Percentiles rank a stretch among this genome's conserved stretches.
Conservation (phyloP, 2,329 filamentous ascomycete species). For the Paracoccidioides lutzii region DNA sequence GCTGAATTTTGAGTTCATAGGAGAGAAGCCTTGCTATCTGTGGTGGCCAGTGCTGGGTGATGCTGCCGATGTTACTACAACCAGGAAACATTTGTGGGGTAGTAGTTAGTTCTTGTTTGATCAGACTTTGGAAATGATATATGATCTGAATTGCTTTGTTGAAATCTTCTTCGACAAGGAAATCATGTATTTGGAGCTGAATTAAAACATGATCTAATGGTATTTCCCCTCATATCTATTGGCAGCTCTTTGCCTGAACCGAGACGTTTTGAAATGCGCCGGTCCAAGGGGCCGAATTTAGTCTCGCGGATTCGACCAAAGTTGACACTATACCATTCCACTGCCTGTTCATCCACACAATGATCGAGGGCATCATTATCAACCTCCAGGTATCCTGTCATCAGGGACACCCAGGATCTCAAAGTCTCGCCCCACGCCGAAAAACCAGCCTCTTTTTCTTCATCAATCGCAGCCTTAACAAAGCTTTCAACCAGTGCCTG, state of each 20-base stretch:
- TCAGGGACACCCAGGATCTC: conserved; percentile 16
- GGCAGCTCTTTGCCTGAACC: conserved; percentile 17
- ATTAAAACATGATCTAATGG: conserved; percentile 7
- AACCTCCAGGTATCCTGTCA: conserved; percentile 17
- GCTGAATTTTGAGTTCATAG: background rate
- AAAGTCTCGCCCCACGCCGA: conserved; percentile 15
- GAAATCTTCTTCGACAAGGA: background rate
- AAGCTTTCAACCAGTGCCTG: conserved; percentile 14
- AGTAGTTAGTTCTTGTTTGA: background rate
- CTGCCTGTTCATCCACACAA: conserved; percentile 16
- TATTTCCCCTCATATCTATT: conserved; percentile 16
- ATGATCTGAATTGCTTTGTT: background rate
- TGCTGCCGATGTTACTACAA: background rate
- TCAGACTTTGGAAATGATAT: background rate
- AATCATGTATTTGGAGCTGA: background rate
- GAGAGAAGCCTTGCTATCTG: background rate
- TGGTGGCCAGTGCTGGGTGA: background rate
- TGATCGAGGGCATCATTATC: conserved; percentile 17
- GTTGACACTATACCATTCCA: conserved; percentile 18
- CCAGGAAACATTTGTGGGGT: background rate
- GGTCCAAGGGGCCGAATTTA: conserved; percentile 13
- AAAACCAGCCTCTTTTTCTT: conserved; percentile 10
- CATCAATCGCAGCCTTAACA: conserved; percentile 17
- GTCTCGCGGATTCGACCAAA: conserved; percentile 18
- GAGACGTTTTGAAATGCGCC: conserved; percentile 16